phyloP scores from a whole-genome alignment of 192 early-diverging fungal species.

The Mortierella claussenii region DNA sequence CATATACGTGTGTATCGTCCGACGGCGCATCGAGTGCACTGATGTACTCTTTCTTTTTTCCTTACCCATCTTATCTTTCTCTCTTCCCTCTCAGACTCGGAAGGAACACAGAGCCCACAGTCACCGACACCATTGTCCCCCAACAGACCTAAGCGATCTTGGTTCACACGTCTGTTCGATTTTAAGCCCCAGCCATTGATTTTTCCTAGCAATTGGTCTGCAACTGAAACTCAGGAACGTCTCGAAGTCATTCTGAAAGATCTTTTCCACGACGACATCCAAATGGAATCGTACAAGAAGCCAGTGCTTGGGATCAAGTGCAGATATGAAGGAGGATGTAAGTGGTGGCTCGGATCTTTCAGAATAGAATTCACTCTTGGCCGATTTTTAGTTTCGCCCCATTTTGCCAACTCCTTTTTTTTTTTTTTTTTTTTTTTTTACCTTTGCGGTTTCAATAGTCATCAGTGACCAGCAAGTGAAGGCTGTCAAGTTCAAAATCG shows the following conservation, averaged over 20 bases:
- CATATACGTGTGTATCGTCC: not conserved
- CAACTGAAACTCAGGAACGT: slow-evolving; percentile 37
- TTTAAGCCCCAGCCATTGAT: slow-evolving; percentile 49
- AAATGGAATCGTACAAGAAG: slow-evolving; percentile 22
- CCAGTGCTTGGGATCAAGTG: slow-evolving; percentile 33
- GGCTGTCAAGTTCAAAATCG: slow-evolving; percentile 51
- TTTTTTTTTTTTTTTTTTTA: not conserved
- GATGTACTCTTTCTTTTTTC: not conserved
- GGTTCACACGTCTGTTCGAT: slow-evolving; percentile 48
- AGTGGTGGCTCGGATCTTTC: not conserved
- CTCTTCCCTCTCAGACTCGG: too few species aligned
- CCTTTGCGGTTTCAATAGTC: slow-evolving; percentile 1
- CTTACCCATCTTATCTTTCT: too few species aligned
- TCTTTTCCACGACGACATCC: slow-evolving; percentile 26
- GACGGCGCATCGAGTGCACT: too few species aligned
- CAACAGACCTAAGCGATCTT: slow-evolving; percentile 32
- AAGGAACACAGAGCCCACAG: not conserved
- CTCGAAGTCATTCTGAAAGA: slow-evolving; percentile 29
- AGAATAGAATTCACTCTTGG: not conserved
- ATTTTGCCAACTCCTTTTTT: too few species aligned
- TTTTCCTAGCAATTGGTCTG: slow-evolving; percentile 40
- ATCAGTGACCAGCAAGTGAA: slow-evolving; percentile 26
- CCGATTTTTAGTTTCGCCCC: too few species aligned
- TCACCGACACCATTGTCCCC: slow-evolving; percentile 10
- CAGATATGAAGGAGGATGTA: slow-evolving; percentile 44